These are phyloP conservation scores for Phytophthora megakarya DNA, from an alignment of 352 stramenopile genomes.

Conservation along the genomic window DNA sequence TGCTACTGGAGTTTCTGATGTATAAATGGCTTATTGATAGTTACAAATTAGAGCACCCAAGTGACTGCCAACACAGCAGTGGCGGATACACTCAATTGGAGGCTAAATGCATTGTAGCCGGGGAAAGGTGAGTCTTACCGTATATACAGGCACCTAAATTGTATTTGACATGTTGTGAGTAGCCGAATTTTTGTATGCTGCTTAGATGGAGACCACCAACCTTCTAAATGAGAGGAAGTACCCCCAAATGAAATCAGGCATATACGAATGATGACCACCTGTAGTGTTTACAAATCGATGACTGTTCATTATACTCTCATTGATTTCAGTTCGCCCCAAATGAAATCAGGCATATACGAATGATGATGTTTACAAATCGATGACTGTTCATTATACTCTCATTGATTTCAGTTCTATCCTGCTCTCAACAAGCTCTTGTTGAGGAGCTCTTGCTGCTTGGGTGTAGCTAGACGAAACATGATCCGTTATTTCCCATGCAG, in stretches of 20 bases:
- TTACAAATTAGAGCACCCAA: slow-evolving; percentile 13
- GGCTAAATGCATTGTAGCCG: slow-evolving; percentile 46
- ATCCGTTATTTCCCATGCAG: background rate
- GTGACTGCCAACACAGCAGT: background rate
- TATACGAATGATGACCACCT: too few species aligned
- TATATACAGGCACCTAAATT: background rate
- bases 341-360: too few species aligned
- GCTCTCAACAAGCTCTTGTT: background rate
- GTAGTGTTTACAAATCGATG: background rate
- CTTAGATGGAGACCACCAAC: slow-evolving; percentile 18
- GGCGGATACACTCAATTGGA: slow-evolving; percentile 39
- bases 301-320: background rate
- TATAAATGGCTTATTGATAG: slow-evolving; percentile 5
- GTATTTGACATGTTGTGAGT: slow-evolving; percentile 7
- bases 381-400: background rate
- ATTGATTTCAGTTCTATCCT: slow-evolving; percentile 6
- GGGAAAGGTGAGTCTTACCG: slow-evolving; percentile 44
- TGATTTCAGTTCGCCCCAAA: slow-evolving; percentile 5
- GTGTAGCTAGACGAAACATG: background rate
- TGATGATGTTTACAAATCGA: background rate
- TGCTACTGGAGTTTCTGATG: too few species aligned
- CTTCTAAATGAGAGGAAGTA: slow-evolving; percentile 5
- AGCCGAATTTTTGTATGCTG: slow-evolving; percentile 36
- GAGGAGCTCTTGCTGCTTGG: background rate
- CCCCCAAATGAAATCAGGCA: background rate